Conservation (phyloP, 208 protist species). For the Acanthamoeba royreba region DNA sequence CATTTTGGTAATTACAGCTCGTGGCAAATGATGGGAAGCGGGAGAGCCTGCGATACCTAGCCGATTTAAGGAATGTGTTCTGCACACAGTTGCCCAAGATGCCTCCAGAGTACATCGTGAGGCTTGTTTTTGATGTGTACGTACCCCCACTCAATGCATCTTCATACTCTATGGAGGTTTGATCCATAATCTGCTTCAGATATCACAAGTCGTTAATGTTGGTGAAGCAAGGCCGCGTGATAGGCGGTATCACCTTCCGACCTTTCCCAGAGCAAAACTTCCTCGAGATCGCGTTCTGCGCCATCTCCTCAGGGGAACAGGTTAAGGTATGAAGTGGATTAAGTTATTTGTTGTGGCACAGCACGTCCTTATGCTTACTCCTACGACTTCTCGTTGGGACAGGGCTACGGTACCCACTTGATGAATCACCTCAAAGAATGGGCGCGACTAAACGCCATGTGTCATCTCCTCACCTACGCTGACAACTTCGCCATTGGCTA, state of each 20-base stretch:
- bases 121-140: slow-evolving; percentile 80
- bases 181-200: too few relatives aligned
- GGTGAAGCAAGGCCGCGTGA: slow-evolving; percentile 65
- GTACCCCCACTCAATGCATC: too few relatives aligned
- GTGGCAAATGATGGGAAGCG: not conserved
- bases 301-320: slow-evolving; percentile 80
- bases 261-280: slow-evolving; percentile 77
- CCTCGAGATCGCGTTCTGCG: slow-evolving; percentile 89
- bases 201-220: slow-evolving; percentile 50
- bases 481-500: slow-evolving; percentile 90
- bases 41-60: slow-evolving; percentile 25
- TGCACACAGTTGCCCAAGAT: slow-evolving; percentile 87
- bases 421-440: slow-evolving; percentile 85
- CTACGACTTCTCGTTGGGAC: not conserved
- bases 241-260: slow-evolving; percentile 86
- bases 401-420: slow-evolving; percentile 67
- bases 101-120: slow-evolving; percentile 84
- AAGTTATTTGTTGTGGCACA: not conserved
- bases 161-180: too few relatives aligned
- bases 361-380: not conserved
- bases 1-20: too few relatives aligned
- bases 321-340: slow-evolving; percentile 44
- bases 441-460: slow-evolving; percentile 59
- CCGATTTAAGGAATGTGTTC: slow-evolving; percentile 84
- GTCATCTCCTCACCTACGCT: slow-evolving; percentile 87